These are phyloP conservation scores for Arthrobotrys pseudoclavata DNA, from an alignment of 2,329 filamentous ascomycete species.

Conservation along the genomic window DNA sequence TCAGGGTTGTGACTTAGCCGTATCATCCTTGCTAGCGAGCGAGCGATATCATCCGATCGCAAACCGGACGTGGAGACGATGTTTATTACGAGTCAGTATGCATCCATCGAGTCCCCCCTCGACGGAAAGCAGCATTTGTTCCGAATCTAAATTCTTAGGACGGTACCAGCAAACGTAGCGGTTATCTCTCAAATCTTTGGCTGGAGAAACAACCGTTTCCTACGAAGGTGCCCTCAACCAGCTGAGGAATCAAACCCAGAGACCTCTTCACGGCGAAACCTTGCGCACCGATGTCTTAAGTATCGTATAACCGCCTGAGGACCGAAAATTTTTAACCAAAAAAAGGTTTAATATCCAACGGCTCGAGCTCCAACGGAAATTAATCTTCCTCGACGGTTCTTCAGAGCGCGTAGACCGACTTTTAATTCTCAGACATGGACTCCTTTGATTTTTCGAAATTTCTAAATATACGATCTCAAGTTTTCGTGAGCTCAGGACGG, in stretches of 20 bases:
- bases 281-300: not conserved
- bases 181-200: not conserved
- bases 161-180: not conserved
- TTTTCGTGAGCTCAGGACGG: not conserved
- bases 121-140: not conserved
- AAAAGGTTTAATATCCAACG: not conserved
- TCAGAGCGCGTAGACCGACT: not conserved
- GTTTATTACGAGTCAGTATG: not conserved
- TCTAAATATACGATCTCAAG: not conserved
- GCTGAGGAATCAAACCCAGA: not conserved
- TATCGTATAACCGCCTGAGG: not conserved
- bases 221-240: not conserved
- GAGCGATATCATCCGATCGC: conserved; percentile 3
- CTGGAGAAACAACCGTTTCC: not conserved
- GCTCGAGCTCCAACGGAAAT: not conserved
- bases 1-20: conserved; percentile 26
- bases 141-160: not conserved
- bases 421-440: not conserved
- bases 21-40: conserved; percentile 19
- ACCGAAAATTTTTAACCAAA: not conserved
- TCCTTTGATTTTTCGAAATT: not conserved
- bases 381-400: not conserved
- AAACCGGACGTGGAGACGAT: not conserved
- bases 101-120: not conserved
- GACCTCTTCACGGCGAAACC: conserved; percentile 2